These are phyloP conservation scores for Lentinula lateritia DNA, from an alignment of 768 basidiomycete species.

Conservation along the genomic window DNA sequence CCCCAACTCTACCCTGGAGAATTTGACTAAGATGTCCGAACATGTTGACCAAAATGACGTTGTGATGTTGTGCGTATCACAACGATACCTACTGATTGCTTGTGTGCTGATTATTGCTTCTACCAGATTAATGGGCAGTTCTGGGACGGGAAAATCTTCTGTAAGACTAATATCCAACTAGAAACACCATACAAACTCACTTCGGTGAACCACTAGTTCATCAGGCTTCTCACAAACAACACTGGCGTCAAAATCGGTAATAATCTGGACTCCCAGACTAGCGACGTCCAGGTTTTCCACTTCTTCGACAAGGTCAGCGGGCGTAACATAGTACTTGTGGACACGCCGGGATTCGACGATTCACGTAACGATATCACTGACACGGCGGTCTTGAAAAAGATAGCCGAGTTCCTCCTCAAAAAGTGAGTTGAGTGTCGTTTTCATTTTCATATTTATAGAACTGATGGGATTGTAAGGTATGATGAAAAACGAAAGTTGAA, in stretches of 20 bases:
- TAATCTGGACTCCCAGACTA: conserved; percentile 5
- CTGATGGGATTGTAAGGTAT: conserved; percentile 6
- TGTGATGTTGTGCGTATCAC: neutral
- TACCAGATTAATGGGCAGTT: conserved; percentile 8
- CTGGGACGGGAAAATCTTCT: conserved; percentile 10
- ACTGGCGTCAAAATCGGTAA: neutral
- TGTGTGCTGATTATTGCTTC: neutral
- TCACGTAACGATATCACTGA: conserved; percentile 22
- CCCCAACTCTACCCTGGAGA: no score
- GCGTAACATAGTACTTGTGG: conserved; percentile 15
- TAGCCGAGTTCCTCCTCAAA: conserved; percentile 14
- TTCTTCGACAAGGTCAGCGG: conserved; percentile 10
- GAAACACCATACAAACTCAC: neutral
- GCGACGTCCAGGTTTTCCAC: neutral
- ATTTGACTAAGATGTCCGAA: no score
- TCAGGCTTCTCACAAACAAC: conserved; percentile 4
- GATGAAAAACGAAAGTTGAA: conserved; percentile 18
- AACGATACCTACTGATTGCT: neutral
- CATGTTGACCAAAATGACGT: neutral
- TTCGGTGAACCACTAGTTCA: conserved; percentile 1
- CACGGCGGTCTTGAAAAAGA: conserved; percentile 30
- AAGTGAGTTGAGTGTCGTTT: conserved; percentile 24
- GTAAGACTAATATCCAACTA: neutral
- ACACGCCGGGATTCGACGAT: conserved; percentile 24
- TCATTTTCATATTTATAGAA: conserved; percentile 20